Percentiles rank a stretch among this genome's conserved stretches.
Conservation (phyloP, 2,329 filamentous ascomycete genomes). For the Colletotrichum sp. region DNA sequence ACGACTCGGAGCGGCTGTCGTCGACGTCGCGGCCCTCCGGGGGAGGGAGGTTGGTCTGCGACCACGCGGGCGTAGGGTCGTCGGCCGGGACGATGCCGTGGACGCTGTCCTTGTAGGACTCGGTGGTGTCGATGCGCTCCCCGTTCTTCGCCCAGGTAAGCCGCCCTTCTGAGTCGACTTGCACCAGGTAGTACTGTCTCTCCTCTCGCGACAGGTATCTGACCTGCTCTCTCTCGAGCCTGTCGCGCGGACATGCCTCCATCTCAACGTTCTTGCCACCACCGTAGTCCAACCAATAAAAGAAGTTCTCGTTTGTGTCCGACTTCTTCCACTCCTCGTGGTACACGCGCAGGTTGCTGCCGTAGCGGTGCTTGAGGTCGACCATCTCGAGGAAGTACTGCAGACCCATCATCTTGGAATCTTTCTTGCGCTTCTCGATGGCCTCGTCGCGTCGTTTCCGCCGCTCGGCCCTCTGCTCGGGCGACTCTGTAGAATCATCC, state of each 20-base stretch:
- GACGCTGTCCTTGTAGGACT: conserved; percentile 79
- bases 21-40: conserved; percentile 22
- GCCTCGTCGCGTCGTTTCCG: conserved; percentile 50
- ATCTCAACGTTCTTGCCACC: conserved; percentile 75
- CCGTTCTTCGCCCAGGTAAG: conserved; percentile 90
- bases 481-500: conserved; percentile 33
- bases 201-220: conserved; percentile 86
- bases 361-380: conserved; percentile 86
- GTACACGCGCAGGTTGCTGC: conserved; percentile 80
- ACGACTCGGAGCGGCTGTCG: conserved; percentile 38
- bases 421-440: conserved; percentile 64
- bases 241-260: conserved; percentile 73
- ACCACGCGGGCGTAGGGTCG: conserved; percentile 63
- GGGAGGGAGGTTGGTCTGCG: conserved; percentile 32
- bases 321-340: conserved; percentile 83
- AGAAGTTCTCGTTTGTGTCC: conserved; percentile 85
- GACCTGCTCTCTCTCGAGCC: conserved; percentile 79
- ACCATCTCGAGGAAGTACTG: conserved; percentile 89
- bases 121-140: conserved; percentile 76
- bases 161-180: conserved; percentile 74
- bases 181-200: conserved; percentile 79
- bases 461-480: conserved; percentile 42
- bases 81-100: conserved; percentile 71
- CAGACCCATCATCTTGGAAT: conserved; percentile 80
- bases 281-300: conserved; percentile 90